Conservation (phyloP, 192 early-diverging fungal species). For the Linnemannia schmuckeri region DNA sequence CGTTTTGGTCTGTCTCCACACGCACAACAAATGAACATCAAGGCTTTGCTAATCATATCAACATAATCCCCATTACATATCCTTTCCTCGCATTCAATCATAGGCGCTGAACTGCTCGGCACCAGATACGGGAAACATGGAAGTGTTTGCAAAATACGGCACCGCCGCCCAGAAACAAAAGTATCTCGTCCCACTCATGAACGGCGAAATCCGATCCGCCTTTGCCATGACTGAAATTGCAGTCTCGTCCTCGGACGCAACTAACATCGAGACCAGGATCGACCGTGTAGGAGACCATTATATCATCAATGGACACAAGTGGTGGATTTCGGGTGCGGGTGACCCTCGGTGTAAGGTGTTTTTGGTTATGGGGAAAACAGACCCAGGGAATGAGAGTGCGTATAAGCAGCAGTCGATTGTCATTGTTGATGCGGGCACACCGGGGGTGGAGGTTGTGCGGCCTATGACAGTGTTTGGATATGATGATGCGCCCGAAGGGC, state of each 20-base stretch:
- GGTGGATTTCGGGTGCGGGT: constrained; percentile 99
- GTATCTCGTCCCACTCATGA: constrained; percentile 87
- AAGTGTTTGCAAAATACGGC: constrained; percentile 98
- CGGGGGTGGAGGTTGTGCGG: constrained; percentile 86
- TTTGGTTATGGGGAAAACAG: constrained; percentile 92
- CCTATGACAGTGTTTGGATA: constrained; percentile 93
- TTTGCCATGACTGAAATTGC: constrained; percentile 99
- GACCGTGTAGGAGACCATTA: constrained; percentile 73
- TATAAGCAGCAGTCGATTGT: constrained; percentile 94
- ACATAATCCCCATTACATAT: background rate
- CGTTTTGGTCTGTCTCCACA: background rate
- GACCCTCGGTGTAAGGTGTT: constrained; percentile 95
- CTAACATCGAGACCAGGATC: constrained; percentile 94
- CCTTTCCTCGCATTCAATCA: background rate
- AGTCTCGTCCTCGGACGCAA: constrained; percentile 97
- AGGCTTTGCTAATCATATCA: background rate
- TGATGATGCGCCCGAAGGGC: constrained; percentile 97
- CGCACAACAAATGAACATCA: background rate
- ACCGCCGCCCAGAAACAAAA: constrained; percentile 82
- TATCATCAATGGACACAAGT: constrained; percentile 89
- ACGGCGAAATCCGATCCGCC: constrained; percentile 94
- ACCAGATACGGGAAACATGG: constrained; percentile 99
- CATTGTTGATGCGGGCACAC: constrained; percentile 86
- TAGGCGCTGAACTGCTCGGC: constrained; percentile 92
- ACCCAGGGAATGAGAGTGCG: constrained; percentile 70